phyloP scores from a whole-genome alignment of 1,284 basidiomycete genomes.

The Boletus coffeatus region DNA sequence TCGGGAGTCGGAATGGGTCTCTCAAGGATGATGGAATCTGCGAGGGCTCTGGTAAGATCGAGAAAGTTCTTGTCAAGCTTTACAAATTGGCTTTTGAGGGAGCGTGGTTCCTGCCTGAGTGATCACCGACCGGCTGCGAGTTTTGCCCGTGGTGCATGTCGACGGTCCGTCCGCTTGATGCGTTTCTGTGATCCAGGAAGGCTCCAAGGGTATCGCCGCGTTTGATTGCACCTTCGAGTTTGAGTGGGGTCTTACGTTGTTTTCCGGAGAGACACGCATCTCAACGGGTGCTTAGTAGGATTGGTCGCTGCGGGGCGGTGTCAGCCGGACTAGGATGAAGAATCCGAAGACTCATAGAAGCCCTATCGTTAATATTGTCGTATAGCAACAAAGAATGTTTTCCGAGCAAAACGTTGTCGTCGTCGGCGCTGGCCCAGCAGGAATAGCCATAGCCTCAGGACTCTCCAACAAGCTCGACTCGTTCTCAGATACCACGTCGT shows the following conservation, averaged over 20 bases:
- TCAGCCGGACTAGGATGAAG: not conserved
- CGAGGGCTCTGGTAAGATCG: slow-evolving; percentile 54
- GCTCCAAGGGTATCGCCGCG: slow-evolving; percentile 60
- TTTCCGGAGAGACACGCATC: slow-evolving; percentile 59
- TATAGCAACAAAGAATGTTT: slow-evolving; percentile 8
- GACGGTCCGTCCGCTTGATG: slow-evolving; percentile 8
- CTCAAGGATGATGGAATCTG: slow-evolving; percentile 46
- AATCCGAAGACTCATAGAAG: not conserved
- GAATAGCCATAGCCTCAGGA: slow-evolving; percentile 28
- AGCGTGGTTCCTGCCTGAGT: slow-evolving; percentile 29
- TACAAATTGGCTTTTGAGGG: slow-evolving; percentile 69
- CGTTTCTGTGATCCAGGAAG: slow-evolving; percentile 22
- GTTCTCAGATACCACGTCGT: slow-evolving; percentile 32
- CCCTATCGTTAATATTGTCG: too few species aligned
- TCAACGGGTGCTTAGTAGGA: slow-evolving; percentile 11
- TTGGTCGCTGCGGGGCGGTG: not conserved
- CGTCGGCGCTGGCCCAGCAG: slow-evolving; percentile 40
- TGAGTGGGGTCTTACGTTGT: slow-evolving; percentile 60
- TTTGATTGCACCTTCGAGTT: slow-evolving; percentile 77
- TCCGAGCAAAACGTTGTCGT: slow-evolving; percentile 32
- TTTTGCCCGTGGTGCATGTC: slow-evolving; percentile 5
- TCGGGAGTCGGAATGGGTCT: slow-evolving; percentile 49
- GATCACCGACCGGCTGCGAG: slow-evolving; percentile 5
- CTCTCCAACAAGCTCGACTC: slow-evolving; percentile 37
- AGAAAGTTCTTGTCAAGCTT: slow-evolving; percentile 60